Evolutionary conservation across 179 eudicot genomes (phyloP).

Genomic region (Vitellaria paradoxa): DNA sequence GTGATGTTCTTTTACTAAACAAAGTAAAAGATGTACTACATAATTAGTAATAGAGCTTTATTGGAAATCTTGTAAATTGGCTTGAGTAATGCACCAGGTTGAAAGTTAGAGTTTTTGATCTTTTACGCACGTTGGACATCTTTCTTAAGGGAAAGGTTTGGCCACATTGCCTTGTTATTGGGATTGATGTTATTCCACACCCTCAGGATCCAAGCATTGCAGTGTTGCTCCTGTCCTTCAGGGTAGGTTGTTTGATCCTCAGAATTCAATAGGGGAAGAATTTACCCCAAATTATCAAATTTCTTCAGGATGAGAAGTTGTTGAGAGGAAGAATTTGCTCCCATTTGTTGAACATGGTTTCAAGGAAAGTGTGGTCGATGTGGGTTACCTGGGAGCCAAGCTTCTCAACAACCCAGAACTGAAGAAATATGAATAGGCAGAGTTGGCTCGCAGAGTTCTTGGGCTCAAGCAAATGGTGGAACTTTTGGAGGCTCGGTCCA

Average conservation of each 20-base stretch:
- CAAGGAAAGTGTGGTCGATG: conserved; percentile 27
- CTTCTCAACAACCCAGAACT: conserved; percentile 26
- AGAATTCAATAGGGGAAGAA: conserved; percentile 22
- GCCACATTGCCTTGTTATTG: conserved; percentile 29
- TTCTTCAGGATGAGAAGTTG: conserved; percentile 28
- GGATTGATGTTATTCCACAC: conserved; percentile 36
- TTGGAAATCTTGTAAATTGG: conserved; percentile 31
- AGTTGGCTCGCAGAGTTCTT: conserved; percentile 32
- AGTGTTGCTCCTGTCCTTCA: conserved; percentile 29
- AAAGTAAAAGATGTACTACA: no score
- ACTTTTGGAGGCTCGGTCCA: conserved; percentile 23
- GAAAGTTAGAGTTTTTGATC: conserved; percentile 31
- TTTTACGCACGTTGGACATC: conserved; percentile 28
- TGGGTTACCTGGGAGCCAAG: conserved; percentile 35
- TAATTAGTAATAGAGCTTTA: conserved; percentile 10
- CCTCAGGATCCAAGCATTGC: conserved; percentile 29
- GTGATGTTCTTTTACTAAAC: no score
- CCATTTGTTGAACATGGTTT: conserved; percentile 32
- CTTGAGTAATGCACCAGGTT: conserved; percentile 34
- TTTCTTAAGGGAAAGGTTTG: conserved; percentile 31
- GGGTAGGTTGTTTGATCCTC: conserved; percentile 38
- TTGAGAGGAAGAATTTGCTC: conserved; percentile 33
- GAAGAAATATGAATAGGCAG: conserved; percentile 23
- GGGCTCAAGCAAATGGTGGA: conserved; percentile 38
- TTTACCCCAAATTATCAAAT: conserved; percentile 24